phyloP scores from a whole-genome alignment of 2,329 filamentous ascomycete species.

The Fusarium dlaminii region DNA sequence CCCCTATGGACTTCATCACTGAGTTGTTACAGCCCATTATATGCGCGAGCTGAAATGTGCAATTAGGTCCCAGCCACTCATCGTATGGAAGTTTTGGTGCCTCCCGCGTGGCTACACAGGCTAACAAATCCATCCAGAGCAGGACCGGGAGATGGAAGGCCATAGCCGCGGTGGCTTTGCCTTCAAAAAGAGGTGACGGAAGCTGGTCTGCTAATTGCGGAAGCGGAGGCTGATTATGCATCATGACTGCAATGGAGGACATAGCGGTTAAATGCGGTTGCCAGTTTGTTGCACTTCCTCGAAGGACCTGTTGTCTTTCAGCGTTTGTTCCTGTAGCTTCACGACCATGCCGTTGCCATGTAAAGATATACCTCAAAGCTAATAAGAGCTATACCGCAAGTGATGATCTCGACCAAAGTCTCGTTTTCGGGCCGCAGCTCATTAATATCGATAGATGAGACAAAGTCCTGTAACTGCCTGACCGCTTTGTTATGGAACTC shows the following conservation, averaged over 20 bases:
- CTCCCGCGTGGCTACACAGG: not conserved
- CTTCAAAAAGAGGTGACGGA: not conserved
- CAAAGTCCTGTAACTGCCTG: not conserved
- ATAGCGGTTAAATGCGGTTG: not conserved
- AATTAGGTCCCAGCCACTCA: not conserved
- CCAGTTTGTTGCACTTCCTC: not conserved
- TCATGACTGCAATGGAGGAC: not conserved
- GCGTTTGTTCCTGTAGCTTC: rapidly evolving
- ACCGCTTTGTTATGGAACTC: not conserved
- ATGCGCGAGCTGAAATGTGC: not conserved
- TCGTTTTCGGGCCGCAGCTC: not conserved
- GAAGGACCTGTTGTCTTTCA: not conserved
- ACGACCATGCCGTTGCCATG: rapidly evolving
- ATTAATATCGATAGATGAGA: not conserved
- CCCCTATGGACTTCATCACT: not conserved
- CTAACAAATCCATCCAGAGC: not conserved
- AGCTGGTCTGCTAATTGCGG: rapidly evolving
- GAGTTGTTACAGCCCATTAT: not conserved
- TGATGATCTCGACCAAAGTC: not conserved
- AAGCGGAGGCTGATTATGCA: not conserved
- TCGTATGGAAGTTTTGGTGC: not conserved
- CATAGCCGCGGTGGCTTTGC: not conserved
- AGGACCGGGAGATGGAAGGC: not conserved
- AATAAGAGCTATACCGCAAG: rapidly evolving
- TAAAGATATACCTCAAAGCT: not conserved